Evolutionary conservation across 768 basidiomycete species (phyloP).

Genomic region (Sistotremastrum niveocremeum): DNA sequence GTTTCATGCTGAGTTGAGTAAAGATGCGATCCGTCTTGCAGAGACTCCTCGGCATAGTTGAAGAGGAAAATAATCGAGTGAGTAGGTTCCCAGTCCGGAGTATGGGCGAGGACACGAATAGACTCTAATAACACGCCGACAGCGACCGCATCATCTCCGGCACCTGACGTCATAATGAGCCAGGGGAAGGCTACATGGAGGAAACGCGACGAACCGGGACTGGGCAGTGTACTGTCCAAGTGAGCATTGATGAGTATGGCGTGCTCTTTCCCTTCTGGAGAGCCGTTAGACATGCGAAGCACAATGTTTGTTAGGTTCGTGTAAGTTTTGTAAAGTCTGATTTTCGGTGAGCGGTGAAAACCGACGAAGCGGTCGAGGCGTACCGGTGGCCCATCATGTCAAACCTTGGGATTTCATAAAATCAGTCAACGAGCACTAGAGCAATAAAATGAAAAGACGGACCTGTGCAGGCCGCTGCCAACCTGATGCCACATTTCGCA

Average conservation of each 20-base stretch:
- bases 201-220: slow-evolving; percentile 29
- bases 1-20: slow-evolving; percentile 82
- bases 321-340: slow-evolving; percentile 66
- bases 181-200: not conserved
- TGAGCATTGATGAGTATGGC: slow-evolving; percentile 84
- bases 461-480: slow-evolving; percentile 83
- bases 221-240: slow-evolving; percentile 80
- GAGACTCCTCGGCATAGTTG: slow-evolving; percentile 87
- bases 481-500: slow-evolving; percentile 89
- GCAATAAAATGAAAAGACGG: slow-evolving; percentile 14
- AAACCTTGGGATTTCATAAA: slow-evolving; percentile 38
- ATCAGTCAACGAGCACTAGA: not conserved
- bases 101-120: slow-evolving; percentile 57
- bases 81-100: slow-evolving; percentile 56
- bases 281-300: slow-evolving; percentile 72
- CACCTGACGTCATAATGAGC: slow-evolving; percentile 27
- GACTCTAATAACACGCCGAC: slow-evolving; percentile 89
- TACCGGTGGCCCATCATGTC: slow-evolving; percentile 74
- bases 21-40: slow-evolving; percentile 90
- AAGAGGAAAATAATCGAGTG: slow-evolving; percentile 81
- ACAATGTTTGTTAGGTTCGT: slow-evolving; percentile 81
- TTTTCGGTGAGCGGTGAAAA: too few relatives aligned
- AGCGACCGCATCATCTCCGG: slow-evolving; percentile 77
- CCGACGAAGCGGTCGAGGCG: too few relatives aligned
- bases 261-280: slow-evolving; percentile 56